phyloP scores from a whole-genome alignment of 495 filamentous ascomycete species.

The Choiromyces venosus region DNA sequence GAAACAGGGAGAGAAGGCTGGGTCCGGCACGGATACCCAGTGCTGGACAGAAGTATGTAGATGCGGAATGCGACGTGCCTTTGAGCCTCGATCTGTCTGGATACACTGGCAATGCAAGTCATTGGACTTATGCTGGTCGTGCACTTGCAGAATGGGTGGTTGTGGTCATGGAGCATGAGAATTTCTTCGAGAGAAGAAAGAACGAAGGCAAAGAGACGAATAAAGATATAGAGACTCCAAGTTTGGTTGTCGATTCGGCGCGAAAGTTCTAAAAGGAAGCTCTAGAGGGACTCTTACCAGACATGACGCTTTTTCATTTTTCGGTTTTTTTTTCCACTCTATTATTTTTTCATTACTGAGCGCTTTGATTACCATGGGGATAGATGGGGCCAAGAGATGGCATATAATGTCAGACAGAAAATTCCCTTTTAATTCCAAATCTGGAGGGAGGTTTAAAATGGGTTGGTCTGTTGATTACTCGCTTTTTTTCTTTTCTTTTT shows the following conservation, averaged over 20 bases:
- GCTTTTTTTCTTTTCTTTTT: not conserved
- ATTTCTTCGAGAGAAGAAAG: slow-evolving; percentile 80
- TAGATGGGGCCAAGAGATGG: slow-evolving; percentile 6
- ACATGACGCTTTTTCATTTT: slow-evolving; percentile 3
- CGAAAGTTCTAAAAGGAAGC: slow-evolving; percentile 50
- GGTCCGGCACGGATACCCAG: slow-evolving; percentile 70
- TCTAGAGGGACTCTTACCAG: not conserved
- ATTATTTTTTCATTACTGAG: slow-evolving; percentile 12
- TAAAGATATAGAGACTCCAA: slow-evolving; percentile 77
- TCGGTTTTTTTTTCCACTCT: slow-evolving; percentile 8
- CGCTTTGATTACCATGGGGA: slow-evolving; percentile 1
- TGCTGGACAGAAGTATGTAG: slow-evolving; percentile 57
- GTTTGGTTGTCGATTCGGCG: slow-evolving; percentile 78
- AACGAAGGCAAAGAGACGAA: slow-evolving; percentile 76
- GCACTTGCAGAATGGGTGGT: slow-evolving; percentile 88
- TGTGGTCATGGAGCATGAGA: slow-evolving; percentile 81
- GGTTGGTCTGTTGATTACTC: not conserved
- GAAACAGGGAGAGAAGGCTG: slow-evolving; percentile 56
- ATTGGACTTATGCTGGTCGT: slow-evolving; percentile 69
- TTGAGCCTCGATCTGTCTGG: slow-evolving; percentile 33
- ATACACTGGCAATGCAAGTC: slow-evolving; percentile 22
- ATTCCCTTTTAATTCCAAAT: not conserved
- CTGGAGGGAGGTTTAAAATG: not conserved
- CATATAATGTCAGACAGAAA: not conserved
- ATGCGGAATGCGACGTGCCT: slow-evolving; percentile 33